Conservation (phyloP, 2,329 filamentous ascomycete species). For the Colletotrichum sojae region DNA sequence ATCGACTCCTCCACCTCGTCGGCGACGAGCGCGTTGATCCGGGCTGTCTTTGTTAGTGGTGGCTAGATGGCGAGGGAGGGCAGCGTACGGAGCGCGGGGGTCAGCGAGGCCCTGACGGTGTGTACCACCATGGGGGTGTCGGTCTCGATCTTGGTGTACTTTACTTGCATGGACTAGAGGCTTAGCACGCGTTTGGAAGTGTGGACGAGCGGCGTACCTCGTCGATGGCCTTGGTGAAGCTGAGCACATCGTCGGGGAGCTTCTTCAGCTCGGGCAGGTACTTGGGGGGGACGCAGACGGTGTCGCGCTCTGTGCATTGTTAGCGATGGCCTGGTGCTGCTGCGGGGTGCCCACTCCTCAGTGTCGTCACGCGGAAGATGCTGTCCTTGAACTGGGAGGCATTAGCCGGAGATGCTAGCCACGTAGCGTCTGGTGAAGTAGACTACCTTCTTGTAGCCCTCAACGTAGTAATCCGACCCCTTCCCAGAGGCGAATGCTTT, state of each 20-base stretch:
- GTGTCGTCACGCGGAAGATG: slow-evolving; percentile 48
- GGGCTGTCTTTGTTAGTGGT: slow-evolving; percentile 39
- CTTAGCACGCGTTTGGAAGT: neutral
- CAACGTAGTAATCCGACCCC: slow-evolving; percentile 17
- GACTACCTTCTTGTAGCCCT: slow-evolving; percentile 33
- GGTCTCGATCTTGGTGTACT: slow-evolving; percentile 51
- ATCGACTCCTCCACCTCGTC: slow-evolving; percentile 54
- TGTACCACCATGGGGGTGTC: slow-evolving; percentile 46
- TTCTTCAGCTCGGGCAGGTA: slow-evolving; percentile 50
- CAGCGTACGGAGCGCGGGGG: slow-evolving; percentile 49
- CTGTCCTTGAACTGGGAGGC: slow-evolving; percentile 48
- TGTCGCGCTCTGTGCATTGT: slow-evolving; percentile 41
- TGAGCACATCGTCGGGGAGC: slow-evolving; percentile 50
- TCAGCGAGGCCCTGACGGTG: slow-evolving; percentile 51
- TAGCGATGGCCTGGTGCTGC: neutral
- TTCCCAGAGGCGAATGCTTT: slow-evolving; percentile 17
- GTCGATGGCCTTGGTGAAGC: slow-evolving; percentile 46
- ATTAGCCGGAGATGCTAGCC: slow-evolving; percentile 1
- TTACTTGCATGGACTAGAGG: slow-evolving; percentile 47
- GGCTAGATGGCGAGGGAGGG: neutral
- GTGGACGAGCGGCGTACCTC: slow-evolving; percentile 39
- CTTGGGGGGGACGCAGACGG: slow-evolving; percentile 49
- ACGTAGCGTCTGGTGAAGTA: no score
- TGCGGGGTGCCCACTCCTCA: slow-evolving; percentile 38
- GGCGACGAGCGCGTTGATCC: slow-evolving; percentile 51